These are phyloP conservation scores for Sporothrix schenckii DNA, from an alignment of 2,329 filamentous ascomycete species.

Conservation along the genomic window DNA sequence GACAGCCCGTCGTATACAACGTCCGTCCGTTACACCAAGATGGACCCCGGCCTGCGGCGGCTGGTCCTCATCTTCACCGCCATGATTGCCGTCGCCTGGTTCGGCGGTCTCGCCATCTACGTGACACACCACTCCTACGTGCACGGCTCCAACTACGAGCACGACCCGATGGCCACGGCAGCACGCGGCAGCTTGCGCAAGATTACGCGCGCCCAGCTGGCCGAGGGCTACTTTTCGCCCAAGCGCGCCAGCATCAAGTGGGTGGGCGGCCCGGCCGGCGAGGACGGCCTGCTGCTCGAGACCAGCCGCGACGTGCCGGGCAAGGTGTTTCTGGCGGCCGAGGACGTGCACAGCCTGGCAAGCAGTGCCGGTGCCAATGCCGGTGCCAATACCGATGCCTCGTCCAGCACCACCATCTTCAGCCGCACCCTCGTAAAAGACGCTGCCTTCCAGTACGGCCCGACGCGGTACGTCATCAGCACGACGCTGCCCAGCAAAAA, in stretches of 20 bases:
- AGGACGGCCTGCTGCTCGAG: constrained; percentile 85
- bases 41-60: constrained; percentile 68
- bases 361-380: constrained; percentile 43
- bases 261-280: constrained; percentile 72
- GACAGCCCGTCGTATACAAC: neutral
- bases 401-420: constrained; percentile 42
- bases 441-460: constrained; percentile 62
- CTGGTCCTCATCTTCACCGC: constrained; percentile 63
- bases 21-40: constrained; percentile 49
- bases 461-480: constrained; percentile 57
- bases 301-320: constrained; percentile 54
- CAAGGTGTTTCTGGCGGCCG: constrained; percentile 79
- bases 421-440: constrained; percentile 76
- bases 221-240: constrained; percentile 67
- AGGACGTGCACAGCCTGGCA: constrained; percentile 69
- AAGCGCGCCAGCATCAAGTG: constrained; percentile 69
- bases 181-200: constrained; percentile 68
- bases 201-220: constrained; percentile 72
- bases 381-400: neutral
- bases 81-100: constrained; percentile 68
- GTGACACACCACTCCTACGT: constrained; percentile 67
- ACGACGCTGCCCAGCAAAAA: constrained; percentile 77
- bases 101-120: constrained; percentile 68
- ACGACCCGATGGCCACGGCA: constrained; percentile 68
- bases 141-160: constrained; percentile 62